phyloP scores from a whole-genome alignment of 1,139 yeast species.

The Ogataea hybrid region DNA sequence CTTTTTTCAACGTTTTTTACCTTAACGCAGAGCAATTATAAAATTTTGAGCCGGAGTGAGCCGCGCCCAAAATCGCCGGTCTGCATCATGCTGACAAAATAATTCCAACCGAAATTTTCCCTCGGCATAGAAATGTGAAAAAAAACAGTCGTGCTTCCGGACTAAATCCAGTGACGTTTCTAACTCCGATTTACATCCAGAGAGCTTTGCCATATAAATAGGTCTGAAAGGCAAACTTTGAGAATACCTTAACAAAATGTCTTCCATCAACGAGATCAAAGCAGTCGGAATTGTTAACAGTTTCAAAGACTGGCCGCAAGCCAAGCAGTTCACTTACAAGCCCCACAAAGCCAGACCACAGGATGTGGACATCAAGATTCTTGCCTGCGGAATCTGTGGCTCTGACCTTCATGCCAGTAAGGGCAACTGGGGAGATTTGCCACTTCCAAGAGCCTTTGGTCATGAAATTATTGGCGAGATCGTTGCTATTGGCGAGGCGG shows the following conservation, averaged over 20 bases:
- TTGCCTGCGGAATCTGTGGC: conserved; percentile 63
- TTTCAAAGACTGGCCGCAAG: conserved; percentile 41
- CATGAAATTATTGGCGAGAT: conserved; percentile 47
- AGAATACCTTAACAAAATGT: neutral
- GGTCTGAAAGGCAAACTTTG: neutral
- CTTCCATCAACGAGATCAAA: conserved; percentile 21
- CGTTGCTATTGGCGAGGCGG: conserved; percentile 44
- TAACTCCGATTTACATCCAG: neutral
- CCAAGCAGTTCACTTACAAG: conserved; percentile 41
- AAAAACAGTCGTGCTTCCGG: neutral
- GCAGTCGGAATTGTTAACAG: conserved; percentile 43
- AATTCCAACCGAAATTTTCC: neutral
- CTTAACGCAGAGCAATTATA: too few relatives aligned
- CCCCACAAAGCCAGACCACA: conserved; percentile 46
- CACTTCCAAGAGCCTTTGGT: conserved; percentile 38
- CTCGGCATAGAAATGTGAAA: neutral
- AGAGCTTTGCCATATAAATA: neutral
- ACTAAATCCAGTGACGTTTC: neutral
- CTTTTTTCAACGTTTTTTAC: too few relatives aligned
- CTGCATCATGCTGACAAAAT: too few relatives aligned
- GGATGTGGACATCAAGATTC: conserved; percentile 48
- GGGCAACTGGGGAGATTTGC: conserved; percentile 38
- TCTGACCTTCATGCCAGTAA: conserved; percentile 43
- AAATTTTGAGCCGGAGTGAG: too few relatives aligned
- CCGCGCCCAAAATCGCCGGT: too few relatives aligned